Conservation (phyloP, 2,329 filamentous ascomycete species). For the Fusarium penzigii region DNA sequence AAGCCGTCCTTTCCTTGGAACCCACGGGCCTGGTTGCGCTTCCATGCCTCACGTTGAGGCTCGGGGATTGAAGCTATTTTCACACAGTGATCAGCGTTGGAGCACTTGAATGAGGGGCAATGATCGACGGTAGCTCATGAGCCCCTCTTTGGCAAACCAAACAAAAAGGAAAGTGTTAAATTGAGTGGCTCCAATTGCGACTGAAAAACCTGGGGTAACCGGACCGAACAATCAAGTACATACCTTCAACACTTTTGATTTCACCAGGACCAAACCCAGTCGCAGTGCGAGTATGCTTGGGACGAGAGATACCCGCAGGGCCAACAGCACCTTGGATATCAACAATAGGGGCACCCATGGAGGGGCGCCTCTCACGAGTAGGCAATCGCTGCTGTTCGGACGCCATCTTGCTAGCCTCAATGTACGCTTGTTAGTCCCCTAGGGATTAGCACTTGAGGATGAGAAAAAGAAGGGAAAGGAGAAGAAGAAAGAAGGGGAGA, state of each 20-base stretch:
- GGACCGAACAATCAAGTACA: slow-evolving; percentile 24
- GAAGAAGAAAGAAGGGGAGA: slow-evolving; percentile 7
- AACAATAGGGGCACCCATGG: slow-evolving; percentile 77
- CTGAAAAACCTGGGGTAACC: background rate
- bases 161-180: background rate
- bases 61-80: slow-evolving; percentile 75
- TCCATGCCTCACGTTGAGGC: slow-evolving; percentile 80
- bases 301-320: slow-evolving; percentile 80
- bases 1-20: slow-evolving; percentile 85
- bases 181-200: slow-evolving; percentile 7
- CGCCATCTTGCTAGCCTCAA: slow-evolving; percentile 31
- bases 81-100: slow-evolving; percentile 9
- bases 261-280: slow-evolving; percentile 89
- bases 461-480: slow-evolving; percentile 6
- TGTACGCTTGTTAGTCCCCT: slow-evolving; percentile 16
- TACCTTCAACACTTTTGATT: slow-evolving; percentile 91
- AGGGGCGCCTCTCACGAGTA: slow-evolving; percentile 76
- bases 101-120: background rate
- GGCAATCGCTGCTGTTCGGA: slow-evolving; percentile 43
- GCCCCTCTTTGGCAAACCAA: background rate
- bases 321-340: slow-evolving; percentile 84
- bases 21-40: slow-evolving; percentile 60
- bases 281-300: slow-evolving; percentile 96
- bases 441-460: background rate
- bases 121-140: background rate